These are phyloP conservation scores for Podaxis carcinomalis DNA, from an alignment of 768 basidiomycete genomes.

Conservation along the genomic window DNA sequence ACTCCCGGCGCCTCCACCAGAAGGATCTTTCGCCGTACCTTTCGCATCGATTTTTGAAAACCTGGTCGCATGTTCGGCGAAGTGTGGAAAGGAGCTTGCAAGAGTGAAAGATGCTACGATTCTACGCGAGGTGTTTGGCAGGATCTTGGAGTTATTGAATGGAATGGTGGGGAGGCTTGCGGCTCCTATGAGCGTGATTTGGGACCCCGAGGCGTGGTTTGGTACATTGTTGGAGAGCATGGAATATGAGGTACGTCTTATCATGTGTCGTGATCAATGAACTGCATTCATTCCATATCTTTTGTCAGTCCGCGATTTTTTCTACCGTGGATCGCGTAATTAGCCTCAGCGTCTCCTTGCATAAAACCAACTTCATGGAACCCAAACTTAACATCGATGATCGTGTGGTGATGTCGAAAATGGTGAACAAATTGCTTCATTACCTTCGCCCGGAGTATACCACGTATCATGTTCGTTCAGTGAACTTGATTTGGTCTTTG, in stretches of 20 bases:
- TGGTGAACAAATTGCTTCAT: slow-evolving; percentile 65
- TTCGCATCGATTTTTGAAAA: slow-evolving; percentile 57
- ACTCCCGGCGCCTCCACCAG: slow-evolving; percentile 15
- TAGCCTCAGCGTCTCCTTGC: slow-evolving; percentile 50
- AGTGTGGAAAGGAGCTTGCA: slow-evolving; percentile 36
- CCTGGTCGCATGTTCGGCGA: slow-evolving; percentile 40
- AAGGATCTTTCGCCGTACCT: slow-evolving; percentile 36
- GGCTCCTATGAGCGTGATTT: slow-evolving; percentile 37
- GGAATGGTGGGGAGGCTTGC: slow-evolving; percentile 43
- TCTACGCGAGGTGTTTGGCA: slow-evolving; percentile 47
- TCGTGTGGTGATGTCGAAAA: slow-evolving; percentile 48
- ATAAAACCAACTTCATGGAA: slow-evolving; percentile 43
- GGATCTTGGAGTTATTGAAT: slow-evolving; percentile 46
- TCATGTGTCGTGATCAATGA: neutral
- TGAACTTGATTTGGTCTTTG: slow-evolving; percentile 79
- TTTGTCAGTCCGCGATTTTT: slow-evolving; percentile 56
- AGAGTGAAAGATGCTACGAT: slow-evolving; percentile 26
- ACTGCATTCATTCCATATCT: neutral
- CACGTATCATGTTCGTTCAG: slow-evolving; percentile 77
- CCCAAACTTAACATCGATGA: slow-evolving; percentile 55
- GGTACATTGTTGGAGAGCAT: slow-evolving; percentile 46
- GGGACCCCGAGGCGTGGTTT: slow-evolving; percentile 69
- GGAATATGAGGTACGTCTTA: slow-evolving; percentile 46
- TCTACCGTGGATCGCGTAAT: slow-evolving; percentile 61
- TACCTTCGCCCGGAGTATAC: slow-evolving; percentile 67